A percentile compares a stretch with the other conserved stretches of the same genome.
These are phyloP conservation scores for Entomortierella lignicola DNA, from an alignment of 192 early-diverging fungal species.

Conservation along the genomic window DNA sequence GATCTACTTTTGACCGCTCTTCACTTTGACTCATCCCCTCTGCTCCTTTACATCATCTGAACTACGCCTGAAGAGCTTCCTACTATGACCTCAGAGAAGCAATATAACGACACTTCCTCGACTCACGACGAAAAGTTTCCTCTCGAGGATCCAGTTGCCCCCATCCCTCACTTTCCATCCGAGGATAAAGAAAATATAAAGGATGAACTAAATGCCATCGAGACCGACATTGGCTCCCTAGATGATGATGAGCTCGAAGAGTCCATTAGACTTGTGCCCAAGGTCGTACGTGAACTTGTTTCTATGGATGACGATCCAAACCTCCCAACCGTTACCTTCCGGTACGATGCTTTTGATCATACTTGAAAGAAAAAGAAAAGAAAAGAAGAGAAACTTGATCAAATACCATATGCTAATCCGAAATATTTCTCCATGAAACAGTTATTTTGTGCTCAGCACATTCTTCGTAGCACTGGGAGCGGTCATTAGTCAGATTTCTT, in stretches of 20 bases:
- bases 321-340: conserved; percentile 54
- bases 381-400: not conserved
- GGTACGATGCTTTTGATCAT: conserved; percentile 19
- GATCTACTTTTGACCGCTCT: not conserved
- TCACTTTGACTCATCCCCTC: not conserved
- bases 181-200: conserved; percentile 41
- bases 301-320: conserved; percentile 57
- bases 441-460: conserved; percentile 53
- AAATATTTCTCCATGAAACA: not conserved
- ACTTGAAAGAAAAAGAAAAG: not conserved
- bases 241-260: conserved; percentile 49
- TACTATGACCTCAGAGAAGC: conserved; percentile 17
- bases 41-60: not conserved
- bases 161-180: conserved; percentile 45
- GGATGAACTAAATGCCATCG: conserved; percentile 26
- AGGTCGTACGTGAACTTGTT: conserved; percentile 54
- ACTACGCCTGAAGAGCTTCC: not conserved
- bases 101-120: not conserved
- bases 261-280: conserved; percentile 47
- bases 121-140: conserved; percentile 13
- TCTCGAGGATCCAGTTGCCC: conserved; percentile 43
- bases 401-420: not conserved
- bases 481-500: conserved; percentile 53
- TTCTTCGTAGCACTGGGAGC: conserved; percentile 53
- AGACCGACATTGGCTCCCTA: conserved; percentile 34